Conservation (phyloP, 1,139 yeast genomes). For the Yamadazyma diospyri region DNA sequence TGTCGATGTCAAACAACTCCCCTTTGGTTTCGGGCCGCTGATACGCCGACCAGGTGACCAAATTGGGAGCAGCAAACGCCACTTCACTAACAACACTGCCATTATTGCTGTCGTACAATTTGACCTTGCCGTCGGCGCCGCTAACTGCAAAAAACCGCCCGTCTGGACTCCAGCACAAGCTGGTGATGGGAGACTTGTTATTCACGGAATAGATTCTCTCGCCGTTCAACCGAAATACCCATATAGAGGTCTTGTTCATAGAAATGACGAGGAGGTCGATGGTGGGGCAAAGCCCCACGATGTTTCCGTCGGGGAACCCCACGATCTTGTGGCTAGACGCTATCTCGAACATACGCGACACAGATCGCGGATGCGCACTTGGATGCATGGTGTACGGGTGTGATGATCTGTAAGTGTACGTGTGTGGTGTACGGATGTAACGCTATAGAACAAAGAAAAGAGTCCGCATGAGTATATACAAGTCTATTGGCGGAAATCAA, state of each 20-base stretch:
- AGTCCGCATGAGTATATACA: too few relatives aligned
- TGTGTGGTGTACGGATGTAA: too few relatives aligned
- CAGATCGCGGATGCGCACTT: background rate
- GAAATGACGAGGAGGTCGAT: slow-evolving; percentile 52
- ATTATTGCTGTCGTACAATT: slow-evolving; percentile 48
- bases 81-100: slow-evolving; percentile 35
- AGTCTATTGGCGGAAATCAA: slow-evolving; percentile 40
- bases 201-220: slow-evolving; percentile 51
- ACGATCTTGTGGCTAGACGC: slow-evolving; percentile 17
- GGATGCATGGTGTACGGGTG: too few relatives aligned
- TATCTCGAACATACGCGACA: slow-evolving; percentile 11
- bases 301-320: slow-evolving; percentile 40
- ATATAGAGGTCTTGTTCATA: slow-evolving; percentile 45
- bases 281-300: slow-evolving; percentile 53
- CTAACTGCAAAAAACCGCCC: slow-evolving; percentile 44
- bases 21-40: background rate
- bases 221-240: slow-evolving; percentile 55
- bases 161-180: slow-evolving; percentile 32
- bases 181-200: slow-evolving; percentile 31
- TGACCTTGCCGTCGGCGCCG: slow-evolving; percentile 42
- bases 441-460: too few relatives aligned
- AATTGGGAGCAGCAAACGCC: slow-evolving; percentile 10
- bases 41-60: background rate
- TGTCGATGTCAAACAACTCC: slow-evolving; percentile 24
- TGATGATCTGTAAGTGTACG: too few relatives aligned